Base-by-base conservation (phyloP, 495 filamentous ascomycete genomes). In the Cryomyces minteri region DNA sequence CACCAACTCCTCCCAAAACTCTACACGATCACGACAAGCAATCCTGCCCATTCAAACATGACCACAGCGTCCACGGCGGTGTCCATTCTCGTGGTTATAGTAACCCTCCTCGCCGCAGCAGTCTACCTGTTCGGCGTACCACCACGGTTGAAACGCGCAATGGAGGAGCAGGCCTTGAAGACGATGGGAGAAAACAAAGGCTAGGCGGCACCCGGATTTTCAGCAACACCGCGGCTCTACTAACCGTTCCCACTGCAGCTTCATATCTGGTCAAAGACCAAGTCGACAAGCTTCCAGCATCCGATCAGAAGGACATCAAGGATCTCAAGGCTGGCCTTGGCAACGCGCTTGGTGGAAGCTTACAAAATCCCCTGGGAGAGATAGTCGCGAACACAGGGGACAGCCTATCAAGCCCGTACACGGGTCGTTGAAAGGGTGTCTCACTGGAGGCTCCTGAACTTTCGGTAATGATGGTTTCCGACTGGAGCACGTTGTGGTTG, bases 111-210 rank as follows among this genome's bases (percentile, higher is more conserved):
- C 5, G 43, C 43, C 9, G 43, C 25, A 5, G 32, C 18, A n/a
- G 30, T 57, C 36, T 58, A 52, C 46, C 46, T 62, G 46, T 61
- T 63, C 50, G 62, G 62, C 40, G 60, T 65, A 45, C 62, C 62
- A 4, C 55, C 60, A 1, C 49, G 61, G 44, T 46, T 58, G 30
- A 65, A 65, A 54, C 54, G 54, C 44, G 55, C 56, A 36, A 51
- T 68, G 28, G 67, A 74, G 47, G 60, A 70, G 37, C 50, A 69
- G 5, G 47, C 69, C 2, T 57, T 73, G 1, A 62, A 72, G 46
- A 61, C 58, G 34, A 71, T 72, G 63, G 71, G 69, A 11, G 70
- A 74, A 51, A 74, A 65, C 30, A 71, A 69, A 42, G 59, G 32
- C 39, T 57, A 25, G 18, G 18, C 18, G 18, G 18, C 18, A 25